These are phyloP conservation scores for Cicer bijugum DNA, from an alignment of 306 rosid species.

Conservation along the genomic window DNA sequence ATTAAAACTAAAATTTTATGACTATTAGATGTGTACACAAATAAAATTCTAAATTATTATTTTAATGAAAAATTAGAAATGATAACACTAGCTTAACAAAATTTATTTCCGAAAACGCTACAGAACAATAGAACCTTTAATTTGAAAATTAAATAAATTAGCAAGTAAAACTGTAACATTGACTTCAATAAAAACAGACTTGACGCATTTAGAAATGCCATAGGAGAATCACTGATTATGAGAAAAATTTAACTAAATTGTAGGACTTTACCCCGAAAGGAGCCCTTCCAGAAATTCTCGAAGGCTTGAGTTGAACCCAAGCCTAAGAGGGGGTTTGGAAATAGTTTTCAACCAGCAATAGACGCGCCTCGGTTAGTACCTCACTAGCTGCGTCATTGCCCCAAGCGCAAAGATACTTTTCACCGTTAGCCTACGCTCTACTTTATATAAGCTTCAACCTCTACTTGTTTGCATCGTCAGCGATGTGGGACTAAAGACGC, in stretches of 20 bases:
- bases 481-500: neutral
- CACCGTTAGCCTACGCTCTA: accelerated
- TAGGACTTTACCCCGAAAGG: neutral
- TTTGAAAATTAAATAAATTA: no score
- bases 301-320: slow-evolving; percentile 10
- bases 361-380: slow-evolving; percentile 27
- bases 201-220: no score
- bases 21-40: no score
- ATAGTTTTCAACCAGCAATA: slow-evolving; percentile 34
- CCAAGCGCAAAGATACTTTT: neutral
- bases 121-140: no score
- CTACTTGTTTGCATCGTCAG: neutral
- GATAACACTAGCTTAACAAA: no score
- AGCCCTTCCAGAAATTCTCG: slow-evolving; percentile 21
- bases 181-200: no score
- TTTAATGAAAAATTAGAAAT: no score
- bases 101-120: no score
- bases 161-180: no score
- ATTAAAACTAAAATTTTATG: no score
- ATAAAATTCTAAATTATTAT: no score
- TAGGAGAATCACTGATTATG: no score
- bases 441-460: neutral
- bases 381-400: slow-evolving; percentile 32
- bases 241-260: neutral
- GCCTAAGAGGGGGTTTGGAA: slow-evolving; percentile 36